Percentiles rank a stretch among this genome's conserved stretches.
These are phyloP conservation scores for Phytophthora agathidicida DNA, from an alignment of 352 stramenopile genomes.

Conservation along the genomic window DNA sequence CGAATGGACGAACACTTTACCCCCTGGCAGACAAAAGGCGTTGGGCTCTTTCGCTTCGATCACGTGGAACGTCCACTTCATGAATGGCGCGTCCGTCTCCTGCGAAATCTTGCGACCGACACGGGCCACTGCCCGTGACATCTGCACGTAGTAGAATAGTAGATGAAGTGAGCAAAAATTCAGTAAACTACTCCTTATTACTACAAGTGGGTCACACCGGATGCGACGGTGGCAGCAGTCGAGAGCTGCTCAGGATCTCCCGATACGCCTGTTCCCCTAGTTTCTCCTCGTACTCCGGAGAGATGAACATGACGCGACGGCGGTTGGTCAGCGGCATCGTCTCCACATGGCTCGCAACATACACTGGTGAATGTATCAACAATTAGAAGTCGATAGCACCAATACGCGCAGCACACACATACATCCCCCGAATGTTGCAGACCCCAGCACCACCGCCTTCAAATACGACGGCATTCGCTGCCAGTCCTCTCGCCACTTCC, in stretches of 20 bases:
- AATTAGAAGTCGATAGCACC: background rate
- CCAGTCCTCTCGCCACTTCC: conserved; percentile 40
- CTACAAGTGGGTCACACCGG: conserved; percentile 33
- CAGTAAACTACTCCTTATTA: no score
- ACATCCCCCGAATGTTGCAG: conserved; percentile 35
- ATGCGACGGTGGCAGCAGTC: conserved; percentile 50
- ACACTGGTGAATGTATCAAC: conserved; percentile 15
- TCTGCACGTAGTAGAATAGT: conserved; percentile 29
- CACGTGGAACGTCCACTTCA: conserved; percentile 81
- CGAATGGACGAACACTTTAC: conserved; percentile 80
- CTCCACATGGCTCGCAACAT: conserved; percentile 58
- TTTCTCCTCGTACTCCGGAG: conserved; percentile 48
- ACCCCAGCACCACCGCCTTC: conserved; percentile 32
- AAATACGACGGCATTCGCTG: conserved; percentile 41
- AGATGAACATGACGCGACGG: conserved; percentile 71
- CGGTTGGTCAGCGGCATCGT: conserved; percentile 65
- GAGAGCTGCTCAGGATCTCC: conserved; percentile 48
- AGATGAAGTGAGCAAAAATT: conserved; percentile 11
- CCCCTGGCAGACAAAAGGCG: conserved; percentile 74
- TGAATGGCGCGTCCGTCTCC: conserved; percentile 46
- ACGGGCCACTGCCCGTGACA: conserved; percentile 59
- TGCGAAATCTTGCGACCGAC: conserved; percentile 61
- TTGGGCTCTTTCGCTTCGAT: conserved; percentile 72
- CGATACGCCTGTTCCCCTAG: conserved; percentile 60
- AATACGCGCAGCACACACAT: background rate